Conservation (phyloP, 2,329 filamentous ascomycete genomes). For the Thielaviopsis ethacetica region DNA sequence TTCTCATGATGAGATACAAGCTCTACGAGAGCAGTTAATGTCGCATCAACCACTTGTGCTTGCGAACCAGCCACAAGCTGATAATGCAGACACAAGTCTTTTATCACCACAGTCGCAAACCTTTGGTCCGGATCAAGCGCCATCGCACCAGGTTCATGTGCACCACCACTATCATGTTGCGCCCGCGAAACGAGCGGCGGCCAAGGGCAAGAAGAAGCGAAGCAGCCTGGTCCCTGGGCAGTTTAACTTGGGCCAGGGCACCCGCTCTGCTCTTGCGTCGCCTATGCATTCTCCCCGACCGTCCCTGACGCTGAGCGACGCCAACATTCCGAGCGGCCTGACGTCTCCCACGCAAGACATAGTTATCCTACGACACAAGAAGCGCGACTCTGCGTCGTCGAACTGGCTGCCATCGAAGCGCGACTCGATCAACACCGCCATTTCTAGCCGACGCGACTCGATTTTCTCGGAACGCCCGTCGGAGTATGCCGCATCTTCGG, state of each 20-base stretch:
- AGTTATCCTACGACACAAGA: slow-evolving; percentile 22
- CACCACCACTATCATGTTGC: slow-evolving; percentile 84
- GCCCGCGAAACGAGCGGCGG: slow-evolving; percentile 37
- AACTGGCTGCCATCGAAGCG: slow-evolving; percentile 8
- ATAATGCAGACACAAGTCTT: not conserved
- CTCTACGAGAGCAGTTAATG: slow-evolving; percentile 63
- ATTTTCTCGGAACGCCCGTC: slow-evolving; percentile 42
- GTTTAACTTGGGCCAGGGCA: slow-evolving; percentile 27
- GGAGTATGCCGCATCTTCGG: slow-evolving; percentile 53
- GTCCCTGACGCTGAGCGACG: slow-evolving; percentile 2
- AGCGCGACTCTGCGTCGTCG: slow-evolving; percentile 35
- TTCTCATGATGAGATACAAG: slow-evolving; percentile 88
- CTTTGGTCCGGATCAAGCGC: slow-evolving; percentile 15
- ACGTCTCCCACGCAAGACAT: slow-evolving; percentile 1
- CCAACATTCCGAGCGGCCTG: not conserved
- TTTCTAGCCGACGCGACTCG: slow-evolving; percentile 41
- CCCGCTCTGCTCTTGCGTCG: slow-evolving; percentile 1
- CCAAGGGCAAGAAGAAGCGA: slow-evolving; percentile 57
- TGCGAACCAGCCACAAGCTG: slow-evolving; percentile 20
- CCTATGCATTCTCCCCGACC: slow-evolving; percentile 6
- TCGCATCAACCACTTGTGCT: slow-evolving; percentile 52
- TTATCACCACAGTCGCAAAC: slow-evolving; percentile 17
- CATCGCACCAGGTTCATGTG: slow-evolving; percentile 67
- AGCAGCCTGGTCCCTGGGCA: slow-evolving; percentile 43
- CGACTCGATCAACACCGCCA: slow-evolving; percentile 16